phyloP scores from a whole-genome alignment of 192 early-diverging fungal species.

The Irineochytrium annulatum region DNA sequence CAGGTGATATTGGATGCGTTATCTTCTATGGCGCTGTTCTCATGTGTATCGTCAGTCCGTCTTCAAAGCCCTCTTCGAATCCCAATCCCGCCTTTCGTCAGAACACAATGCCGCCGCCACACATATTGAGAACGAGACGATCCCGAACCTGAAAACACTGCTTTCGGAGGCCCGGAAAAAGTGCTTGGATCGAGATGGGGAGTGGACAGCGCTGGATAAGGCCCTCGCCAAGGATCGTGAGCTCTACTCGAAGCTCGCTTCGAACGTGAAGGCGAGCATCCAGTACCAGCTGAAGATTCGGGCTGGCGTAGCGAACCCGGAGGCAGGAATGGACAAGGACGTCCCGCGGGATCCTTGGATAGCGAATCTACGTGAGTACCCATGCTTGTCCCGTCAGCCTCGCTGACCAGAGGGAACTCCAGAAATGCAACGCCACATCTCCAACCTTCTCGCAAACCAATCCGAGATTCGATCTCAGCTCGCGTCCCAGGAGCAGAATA shows the following conservation, averaged over 20 bases:
- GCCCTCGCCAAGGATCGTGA: conserved; percentile 32
- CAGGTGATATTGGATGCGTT: conserved; percentile 9
- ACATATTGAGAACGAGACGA: conserved; percentile 35
- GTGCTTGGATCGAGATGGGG: conserved; percentile 26
- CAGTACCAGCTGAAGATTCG: conserved; percentile 15
- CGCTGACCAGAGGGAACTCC: no score
- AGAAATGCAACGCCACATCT: conserved; percentile 42
- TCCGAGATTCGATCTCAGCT: conserved; percentile 33
- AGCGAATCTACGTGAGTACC: conserved; percentile 32
- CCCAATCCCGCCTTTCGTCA: conserved; percentile 22
- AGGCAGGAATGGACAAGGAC: conserved; percentile 21
- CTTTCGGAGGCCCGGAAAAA: conserved; percentile 31
- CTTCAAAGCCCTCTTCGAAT: conserved; percentile 29
- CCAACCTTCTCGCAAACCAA: conserved; percentile 31
- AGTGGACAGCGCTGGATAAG: conserved; percentile 42
- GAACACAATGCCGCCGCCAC: conserved; percentile 28
- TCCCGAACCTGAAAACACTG: conserved; percentile 40
- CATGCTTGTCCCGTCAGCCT: no score
- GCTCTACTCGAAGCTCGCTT: conserved; percentile 27
- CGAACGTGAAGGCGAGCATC: conserved; percentile 21
- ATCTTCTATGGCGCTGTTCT: background rate
- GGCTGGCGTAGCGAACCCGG: conserved; percentile 12
- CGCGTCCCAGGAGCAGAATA: conserved; percentile 35
- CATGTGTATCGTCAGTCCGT: conserved; percentile 14
- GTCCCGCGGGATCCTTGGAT: conserved; percentile 42